Percentiles rank a stretch among this genome's conserved stretches.
phyloP scores from a whole-genome alignment of 2,329 filamentous ascomycete genomes.

The Westerdykella ornata region DNA sequence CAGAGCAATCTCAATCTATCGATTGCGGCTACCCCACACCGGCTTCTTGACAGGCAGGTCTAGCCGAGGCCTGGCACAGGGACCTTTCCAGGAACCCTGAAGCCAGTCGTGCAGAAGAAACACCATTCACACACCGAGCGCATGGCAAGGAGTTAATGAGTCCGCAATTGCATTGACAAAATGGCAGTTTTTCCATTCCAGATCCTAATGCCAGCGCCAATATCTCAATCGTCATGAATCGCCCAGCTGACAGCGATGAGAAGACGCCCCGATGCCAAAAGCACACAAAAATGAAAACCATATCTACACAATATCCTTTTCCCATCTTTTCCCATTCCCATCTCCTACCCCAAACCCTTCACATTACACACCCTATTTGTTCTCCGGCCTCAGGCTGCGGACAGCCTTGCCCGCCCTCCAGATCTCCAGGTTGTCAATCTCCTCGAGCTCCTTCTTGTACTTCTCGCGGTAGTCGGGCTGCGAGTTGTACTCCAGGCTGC shows the following conservation, averaged over 20 bases:
- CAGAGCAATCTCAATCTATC: too few relatives aligned
- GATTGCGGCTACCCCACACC: too few relatives aligned
- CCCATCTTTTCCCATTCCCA: slow-evolving; percentile 2
- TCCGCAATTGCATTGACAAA: too few relatives aligned
- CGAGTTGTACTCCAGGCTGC: slow-evolving; percentile 94
- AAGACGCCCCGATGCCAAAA: slow-evolving; percentile 14
- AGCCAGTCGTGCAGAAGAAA: too few relatives aligned
- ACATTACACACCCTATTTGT: slow-evolving; percentile 19
- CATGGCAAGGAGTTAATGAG: too few relatives aligned
- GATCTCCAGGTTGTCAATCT: slow-evolving; percentile 97
- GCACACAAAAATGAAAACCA: slow-evolving; percentile 16
- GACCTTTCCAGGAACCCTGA: too few relatives aligned
- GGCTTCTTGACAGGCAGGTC: too few relatives aligned
- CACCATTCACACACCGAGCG: too few relatives aligned
- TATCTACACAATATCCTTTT: slow-evolving; percentile 24
- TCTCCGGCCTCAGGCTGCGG: slow-evolving; percentile 47
- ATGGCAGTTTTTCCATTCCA: too few relatives aligned
- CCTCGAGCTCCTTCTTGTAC: slow-evolving; percentile 97
- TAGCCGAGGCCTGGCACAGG: too few relatives aligned
- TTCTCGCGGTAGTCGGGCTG: slow-evolving; percentile 93
- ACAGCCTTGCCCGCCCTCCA: slow-evolving; percentile 98
- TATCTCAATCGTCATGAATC: neutral
- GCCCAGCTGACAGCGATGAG: slow-evolving; percentile 1
- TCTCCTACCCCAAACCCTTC: neutral
- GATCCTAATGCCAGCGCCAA: too few relatives aligned